Conservation (phyloP, 805 yeast species). For the Sungouiozyma intestinalis region DNA sequence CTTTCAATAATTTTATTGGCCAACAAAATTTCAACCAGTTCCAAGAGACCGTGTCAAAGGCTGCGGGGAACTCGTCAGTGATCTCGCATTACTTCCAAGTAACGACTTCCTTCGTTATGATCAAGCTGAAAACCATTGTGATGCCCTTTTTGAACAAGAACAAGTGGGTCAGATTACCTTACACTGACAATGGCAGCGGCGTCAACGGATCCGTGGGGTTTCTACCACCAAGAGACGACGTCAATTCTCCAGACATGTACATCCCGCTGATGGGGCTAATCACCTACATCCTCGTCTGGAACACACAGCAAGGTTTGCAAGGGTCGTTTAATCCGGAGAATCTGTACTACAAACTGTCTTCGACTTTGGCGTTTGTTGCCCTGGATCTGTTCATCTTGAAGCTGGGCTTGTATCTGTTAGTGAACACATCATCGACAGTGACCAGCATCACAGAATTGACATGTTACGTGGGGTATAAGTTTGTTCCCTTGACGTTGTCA, state of each 20-base stretch:
- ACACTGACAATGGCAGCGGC: slow-evolving; percentile 5
- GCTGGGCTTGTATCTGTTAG: slow-evolving; percentile 70
- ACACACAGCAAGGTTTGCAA: slow-evolving; percentile 71
- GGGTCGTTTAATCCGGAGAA: slow-evolving; percentile 91
- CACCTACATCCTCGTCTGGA: slow-evolving; percentile 77
- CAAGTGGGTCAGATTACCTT: slow-evolving; percentile 62
- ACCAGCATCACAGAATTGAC: slow-evolving; percentile 68
- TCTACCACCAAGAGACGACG: slow-evolving; percentile 70
- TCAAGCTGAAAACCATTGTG: slow-evolving; percentile 60
- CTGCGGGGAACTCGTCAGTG: slow-evolving; percentile 33
- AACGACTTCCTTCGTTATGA: slow-evolving; percentile 73
- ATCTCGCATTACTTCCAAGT: slow-evolving; percentile 86
- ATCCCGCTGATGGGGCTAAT: slow-evolving; percentile 89
- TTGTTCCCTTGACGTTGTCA: slow-evolving; percentile 62
- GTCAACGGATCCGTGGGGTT: slow-evolving; percentile 9
- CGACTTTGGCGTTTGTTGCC: slow-evolving; percentile 72
- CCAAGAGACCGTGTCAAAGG: slow-evolving; percentile 37
- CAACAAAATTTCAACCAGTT: slow-evolving; percentile 51
- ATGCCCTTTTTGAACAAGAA: slow-evolving; percentile 75
- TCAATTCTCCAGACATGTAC: slow-evolving; percentile 93
- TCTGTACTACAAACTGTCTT: slow-evolving; percentile 77
- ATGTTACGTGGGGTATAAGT: slow-evolving; percentile 90
- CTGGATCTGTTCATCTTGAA: slow-evolving; percentile 68
- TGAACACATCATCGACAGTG: slow-evolving; percentile 18
- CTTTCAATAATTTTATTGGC: slow-evolving; percentile 38